phyloP scores from a whole-genome alignment of 768 basidiomycete genomes.

The Multifurca ochricompacta region DNA sequence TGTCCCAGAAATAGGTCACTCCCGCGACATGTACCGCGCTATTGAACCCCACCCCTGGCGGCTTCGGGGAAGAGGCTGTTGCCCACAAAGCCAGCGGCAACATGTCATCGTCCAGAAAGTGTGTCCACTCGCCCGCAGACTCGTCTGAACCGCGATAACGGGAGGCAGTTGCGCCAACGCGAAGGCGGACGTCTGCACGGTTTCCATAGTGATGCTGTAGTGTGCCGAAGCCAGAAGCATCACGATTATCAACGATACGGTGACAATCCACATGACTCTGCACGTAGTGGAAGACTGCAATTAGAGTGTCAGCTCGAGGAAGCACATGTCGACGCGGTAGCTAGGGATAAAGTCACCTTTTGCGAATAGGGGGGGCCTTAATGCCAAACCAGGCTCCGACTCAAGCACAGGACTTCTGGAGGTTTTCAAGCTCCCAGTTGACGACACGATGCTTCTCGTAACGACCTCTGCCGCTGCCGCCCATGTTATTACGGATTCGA shows the following conservation, averaged over 20 bases:
- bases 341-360: slow-evolving; percentile 44
- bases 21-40: slow-evolving; percentile 48
- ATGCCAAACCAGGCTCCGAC: slow-evolving; percentile 33
- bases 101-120: slow-evolving; percentile 58
- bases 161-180: slow-evolving; percentile 45
- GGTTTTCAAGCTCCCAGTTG: slow-evolving; percentile 43
- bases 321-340: slow-evolving; percentile 41
- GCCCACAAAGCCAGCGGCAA: slow-evolving; percentile 47
- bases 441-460: slow-evolving; percentile 38
- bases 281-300: slow-evolving; percentile 38
- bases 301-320: slow-evolving; percentile 38
- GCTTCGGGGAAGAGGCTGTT: slow-evolving; percentile 43
- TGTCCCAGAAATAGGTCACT: slow-evolving; percentile 56
- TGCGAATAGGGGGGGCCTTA: slow-evolving; percentile 22
- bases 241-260: slow-evolving; percentile 52
- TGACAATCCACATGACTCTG: slow-evolving; percentile 48
- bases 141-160: slow-evolving; percentile 49
- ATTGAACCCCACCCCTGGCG: slow-evolving; percentile 39
- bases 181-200: slow-evolving; percentile 46
- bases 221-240: slow-evolving; percentile 32
- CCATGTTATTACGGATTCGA: slow-evolving; percentile 38
- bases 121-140: slow-evolving; percentile 48
- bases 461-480: slow-evolving; percentile 39
- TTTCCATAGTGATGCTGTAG: slow-evolving; percentile 35
- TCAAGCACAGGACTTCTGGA: slow-evolving; percentile 34